Evolutionary conservation across 805 yeast species (phyloP).

Genomic region (Metschnikowia rubicola): DNA sequence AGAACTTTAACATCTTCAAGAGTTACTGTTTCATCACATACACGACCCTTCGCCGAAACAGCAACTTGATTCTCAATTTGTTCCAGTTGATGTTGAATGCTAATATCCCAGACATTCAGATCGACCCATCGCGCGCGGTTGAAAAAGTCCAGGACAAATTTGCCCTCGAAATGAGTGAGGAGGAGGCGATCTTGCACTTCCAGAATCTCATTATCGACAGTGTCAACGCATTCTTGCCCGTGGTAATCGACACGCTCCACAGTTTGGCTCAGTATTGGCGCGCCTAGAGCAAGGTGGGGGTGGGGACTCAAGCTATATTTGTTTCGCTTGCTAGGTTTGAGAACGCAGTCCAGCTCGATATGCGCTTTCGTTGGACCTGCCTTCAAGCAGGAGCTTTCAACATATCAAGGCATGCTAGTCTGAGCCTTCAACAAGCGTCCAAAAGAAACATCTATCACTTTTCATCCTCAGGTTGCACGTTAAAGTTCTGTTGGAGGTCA

Average conservation of each 20-base stretch:
- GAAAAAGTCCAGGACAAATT: conserved; percentile 92
- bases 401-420: too few relatives aligned
- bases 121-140: conserved; percentile 83
- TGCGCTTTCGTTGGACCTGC: too few relatives aligned
- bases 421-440: too few relatives aligned
- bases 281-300: conserved; percentile 41
- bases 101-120: conserved; percentile 81
- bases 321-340: too few relatives aligned
- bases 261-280: conserved; percentile 98
- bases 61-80: conserved; percentile 83
- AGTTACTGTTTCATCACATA: conserved; percentile 94
- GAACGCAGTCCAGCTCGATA: too few relatives aligned
- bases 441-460: too few relatives aligned
- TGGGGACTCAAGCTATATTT: too few relatives aligned
- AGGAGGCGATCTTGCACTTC: conserved; percentile 92
- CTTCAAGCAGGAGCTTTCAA: too few relatives aligned
- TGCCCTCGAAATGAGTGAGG: conserved; percentile 89
- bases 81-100: conserved; percentile 94
- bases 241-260: conserved; percentile 91
- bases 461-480: too few relatives aligned
- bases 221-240: conserved; percentile 89
- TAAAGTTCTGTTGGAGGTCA: too few relatives aligned
- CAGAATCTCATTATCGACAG: conserved; percentile 91
- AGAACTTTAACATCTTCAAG: conserved; percentile 80
- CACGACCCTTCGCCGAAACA: conserved; percentile 82